Percentiles rank a stretch among this genome's conserved stretches.
phyloP scores from a whole-genome alignment of 2,329 filamentous ascomycete species.

The Lachnellula cervina region DNA sequence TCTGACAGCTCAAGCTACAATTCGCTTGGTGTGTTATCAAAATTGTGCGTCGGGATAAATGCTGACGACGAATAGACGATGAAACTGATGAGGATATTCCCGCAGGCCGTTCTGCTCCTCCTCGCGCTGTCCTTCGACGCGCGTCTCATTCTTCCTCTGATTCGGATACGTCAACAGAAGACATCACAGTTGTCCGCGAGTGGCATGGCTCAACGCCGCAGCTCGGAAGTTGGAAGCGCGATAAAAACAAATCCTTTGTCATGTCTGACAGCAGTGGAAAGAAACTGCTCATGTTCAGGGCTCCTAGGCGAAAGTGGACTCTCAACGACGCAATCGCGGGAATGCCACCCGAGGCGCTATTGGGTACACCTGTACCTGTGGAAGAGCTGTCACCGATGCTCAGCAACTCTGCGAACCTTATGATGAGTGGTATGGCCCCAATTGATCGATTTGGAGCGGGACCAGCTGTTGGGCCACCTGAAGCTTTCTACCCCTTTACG shows the following conservation, averaged over 20 bases:
- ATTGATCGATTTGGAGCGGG: constrained; percentile 33
- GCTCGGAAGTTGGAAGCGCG: constrained; percentile 31
- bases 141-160: constrained; percentile 37
- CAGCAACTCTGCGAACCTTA: constrained; percentile 66
- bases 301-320: constrained; percentile 33
- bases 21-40: constrained; percentile 50
- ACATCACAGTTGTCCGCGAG: constrained; percentile 28
- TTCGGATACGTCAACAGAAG: constrained; percentile 27
- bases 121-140: constrained; percentile 45
- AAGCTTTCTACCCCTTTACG: constrained; percentile 69
- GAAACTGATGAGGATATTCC: constrained; percentile 55
- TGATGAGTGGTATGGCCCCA: constrained; percentile 58
- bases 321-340: constrained; percentile 26
- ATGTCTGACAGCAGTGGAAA: constrained; percentile 38
- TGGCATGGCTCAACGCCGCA: constrained; percentile 16
- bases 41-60: constrained; percentile 18
- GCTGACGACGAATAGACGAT: constrained; percentile 47
- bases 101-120: constrained; percentile 42
- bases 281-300: constrained; percentile 38
- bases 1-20: constrained; percentile 42
- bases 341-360: too few relatives aligned
- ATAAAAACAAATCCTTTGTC: constrained; percentile 35
- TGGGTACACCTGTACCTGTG: background rate
- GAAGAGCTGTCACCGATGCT: constrained; percentile 46
- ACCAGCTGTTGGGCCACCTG: constrained; percentile 66